Evolutionary conservation across 805 yeast genomes (phyloP), one percentile per base, ranked within the genome.

Genomic region (Limtongozyma cylindracea): DNA sequence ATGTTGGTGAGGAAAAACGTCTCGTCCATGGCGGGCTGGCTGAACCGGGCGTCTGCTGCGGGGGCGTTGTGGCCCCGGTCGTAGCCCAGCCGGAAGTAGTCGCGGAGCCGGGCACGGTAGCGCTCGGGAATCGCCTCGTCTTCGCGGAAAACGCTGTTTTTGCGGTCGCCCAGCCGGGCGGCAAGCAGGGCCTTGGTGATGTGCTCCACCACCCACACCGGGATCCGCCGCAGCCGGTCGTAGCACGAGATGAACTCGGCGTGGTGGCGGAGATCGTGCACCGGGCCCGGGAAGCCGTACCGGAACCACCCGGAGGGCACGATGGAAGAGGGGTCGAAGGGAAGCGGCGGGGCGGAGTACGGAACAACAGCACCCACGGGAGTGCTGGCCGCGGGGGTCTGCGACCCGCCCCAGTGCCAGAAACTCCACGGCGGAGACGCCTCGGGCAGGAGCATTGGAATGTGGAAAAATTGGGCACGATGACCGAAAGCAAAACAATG

Each of bases 1-100:
- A 88, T 84, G 44, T 88, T 88, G 5, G 92, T 70, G 33, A 88
- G 49, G 30, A 53, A 63, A 37, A 88, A 88, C 0, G 98, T 88
- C 41, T 84, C 92, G 44, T 88, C 71, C 96, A 88, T 84, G 11
- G 95, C 95, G 11, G 41, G 33, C 45, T 88, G 98, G 16, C 66
- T 64, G 47, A 65, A 88, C 39, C 77, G 80, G 13, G 96, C 95
- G 42, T 88, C 74, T 0, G 96, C 96, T 4, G 98, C 98, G 3
- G 98, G 95, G 0, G 93, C 95, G 35, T 76, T 78, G 45, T 88
- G 98, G 5, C 98, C 98, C 31, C 96, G 53, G 43, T 88, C 98
- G 44, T 77, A 88, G 2, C 98, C 98, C 16, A 88, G 69, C 33
- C 96, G 60, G 53, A 84, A 88, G 42, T 73, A 88, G 45, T 88